phyloP scores from a whole-genome alignment of 2,329 filamentous ascomycete species.

The Emydomyces testavorans region DNA sequence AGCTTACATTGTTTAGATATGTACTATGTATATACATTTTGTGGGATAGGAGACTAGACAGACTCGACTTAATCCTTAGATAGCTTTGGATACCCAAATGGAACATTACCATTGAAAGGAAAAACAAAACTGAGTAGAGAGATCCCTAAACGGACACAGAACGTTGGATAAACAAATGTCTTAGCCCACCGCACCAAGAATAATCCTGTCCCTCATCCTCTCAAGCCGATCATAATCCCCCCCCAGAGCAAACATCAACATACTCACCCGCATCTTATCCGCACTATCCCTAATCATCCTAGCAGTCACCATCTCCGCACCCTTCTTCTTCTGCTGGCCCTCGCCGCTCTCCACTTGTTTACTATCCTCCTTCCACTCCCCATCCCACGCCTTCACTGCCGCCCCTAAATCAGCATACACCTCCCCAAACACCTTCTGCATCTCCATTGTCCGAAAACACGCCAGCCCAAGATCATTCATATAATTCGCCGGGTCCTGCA shows the following conservation, averaged over 20 bases:
- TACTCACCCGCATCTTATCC: conserved; percentile 1
- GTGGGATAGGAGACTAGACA: too few relatives aligned
- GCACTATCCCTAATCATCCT: neutral
- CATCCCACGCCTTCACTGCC: conserved; percentile 22
- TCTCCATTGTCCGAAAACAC: conserved; percentile 39
- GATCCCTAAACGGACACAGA: too few relatives aligned
- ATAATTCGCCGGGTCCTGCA: conserved; percentile 50
- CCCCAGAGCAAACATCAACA: conserved; percentile 15
- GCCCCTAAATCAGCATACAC: conserved; percentile 22
- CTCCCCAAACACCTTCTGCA: conserved; percentile 35
- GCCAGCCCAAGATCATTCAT: conserved; percentile 47
- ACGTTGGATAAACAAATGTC: too few relatives aligned
- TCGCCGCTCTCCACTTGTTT: neutral
- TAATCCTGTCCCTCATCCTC: conserved; percentile 14
- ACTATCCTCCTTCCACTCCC: neutral
- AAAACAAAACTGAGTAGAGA: too few relatives aligned
- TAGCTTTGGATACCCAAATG: too few relatives aligned
- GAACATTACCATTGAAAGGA: too few relatives aligned
- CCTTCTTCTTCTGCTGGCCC: neutral
- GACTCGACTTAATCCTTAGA: neutral
- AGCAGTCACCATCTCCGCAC: neutral
- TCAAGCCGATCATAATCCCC: conserved; percentile 17
- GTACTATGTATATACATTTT: too few relatives aligned
- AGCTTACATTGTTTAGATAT: neutral
- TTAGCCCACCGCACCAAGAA: conserved; percentile 4